Conservation (phyloP, 495 filamentous ascomycete species). For the Zalerion maritima region DNA sequence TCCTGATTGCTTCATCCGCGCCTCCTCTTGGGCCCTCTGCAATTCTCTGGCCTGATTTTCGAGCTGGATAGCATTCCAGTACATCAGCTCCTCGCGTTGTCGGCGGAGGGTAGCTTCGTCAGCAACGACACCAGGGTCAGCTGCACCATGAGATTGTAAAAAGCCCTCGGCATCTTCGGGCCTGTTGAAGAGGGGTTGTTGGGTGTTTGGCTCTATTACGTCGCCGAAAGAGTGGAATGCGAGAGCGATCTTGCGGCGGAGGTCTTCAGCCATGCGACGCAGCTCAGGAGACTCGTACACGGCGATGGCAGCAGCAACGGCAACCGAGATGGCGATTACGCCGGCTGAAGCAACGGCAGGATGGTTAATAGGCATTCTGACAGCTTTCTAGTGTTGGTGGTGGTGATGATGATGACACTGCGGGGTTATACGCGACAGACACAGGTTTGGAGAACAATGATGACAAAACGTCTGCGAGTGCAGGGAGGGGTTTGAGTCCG, state of each 20-base stretch:
- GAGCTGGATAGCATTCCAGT: slow-evolving; percentile 39
- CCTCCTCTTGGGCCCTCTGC: slow-evolving; percentile 8
- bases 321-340: slow-evolving; percentile 59
- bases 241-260: slow-evolving; percentile 63
- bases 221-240: slow-evolving; percentile 67
- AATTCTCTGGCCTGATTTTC: slow-evolving; percentile 22
- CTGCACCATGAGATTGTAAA: slow-evolving; percentile 26
- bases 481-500: too few species aligned
- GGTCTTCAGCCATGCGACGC: slow-evolving; percentile 57
- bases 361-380: slow-evolving; percentile 29
- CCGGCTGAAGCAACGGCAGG: slow-evolving; percentile 43
- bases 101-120: slow-evolving; percentile 50
- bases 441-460: too few species aligned
- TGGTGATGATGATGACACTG: too few species aligned
- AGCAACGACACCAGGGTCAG: slow-evolving; percentile 46
- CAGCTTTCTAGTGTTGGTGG: too few species aligned
- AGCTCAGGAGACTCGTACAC: slow-evolving; percentile 76
- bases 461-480: too few species aligned
- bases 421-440: too few species aligned
- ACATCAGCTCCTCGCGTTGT: slow-evolving; percentile 60
- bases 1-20: neutral
- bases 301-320: slow-evolving; percentile 69
- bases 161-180: slow-evolving; percentile 46
- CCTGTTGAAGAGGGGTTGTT: slow-evolving; percentile 36
- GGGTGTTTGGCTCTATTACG: slow-evolving; percentile 48